Base-by-base conservation (phyloP, 2,329 filamentous ascomycete genomes). In the Triangularia setosa region DNA sequence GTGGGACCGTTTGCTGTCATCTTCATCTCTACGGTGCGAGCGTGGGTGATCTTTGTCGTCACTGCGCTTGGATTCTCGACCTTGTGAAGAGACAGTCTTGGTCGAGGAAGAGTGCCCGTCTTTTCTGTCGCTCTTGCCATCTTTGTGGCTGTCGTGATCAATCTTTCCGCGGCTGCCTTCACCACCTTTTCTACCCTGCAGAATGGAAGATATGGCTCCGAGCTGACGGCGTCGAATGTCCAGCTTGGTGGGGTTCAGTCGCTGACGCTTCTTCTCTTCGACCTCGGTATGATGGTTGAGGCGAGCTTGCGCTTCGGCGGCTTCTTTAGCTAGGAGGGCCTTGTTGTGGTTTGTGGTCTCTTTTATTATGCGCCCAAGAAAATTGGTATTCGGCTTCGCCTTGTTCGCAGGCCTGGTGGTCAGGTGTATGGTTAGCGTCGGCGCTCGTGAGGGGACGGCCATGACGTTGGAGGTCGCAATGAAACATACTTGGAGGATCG, bases 271-370 rank as follows among this genome's bases (percentile, higher is more conserved):
- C 28, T 73, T 74, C 63, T 81, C 79, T 67, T 81, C 79, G 27
- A 78, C 78, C 58, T 75, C 76, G 63, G 85, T 83, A 53, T 93
- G 77, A 62, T 83, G 80, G 69, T 85, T 84, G 62, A 96, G 83
- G 21, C 92, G 87, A 3, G 87, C 87, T 66, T 84, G 83, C 0
- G 92, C 88, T 69, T 98, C 93, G 57, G 90, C 87, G 25, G 89
- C 88, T 75, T 98, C 94, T 73, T 89, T 96, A 0, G 90, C 91
- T 18, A 92, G 85, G 28, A 98, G 81, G 0, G 92, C 90, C 24
- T 90, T 87, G 83, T 99, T 99, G 78, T 99, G 94, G 61, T 78
- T 90, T 71, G 96, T 90, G 8, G 92, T 96, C 69, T 95, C 90
- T 68, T 89, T 90, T 67, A 99, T 92, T 63, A 98, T 91, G 72